Base-by-base conservation (phyloP, 2,329 filamentous ascomycete genomes). In the Scedosporium aurantiacum region DNA sequence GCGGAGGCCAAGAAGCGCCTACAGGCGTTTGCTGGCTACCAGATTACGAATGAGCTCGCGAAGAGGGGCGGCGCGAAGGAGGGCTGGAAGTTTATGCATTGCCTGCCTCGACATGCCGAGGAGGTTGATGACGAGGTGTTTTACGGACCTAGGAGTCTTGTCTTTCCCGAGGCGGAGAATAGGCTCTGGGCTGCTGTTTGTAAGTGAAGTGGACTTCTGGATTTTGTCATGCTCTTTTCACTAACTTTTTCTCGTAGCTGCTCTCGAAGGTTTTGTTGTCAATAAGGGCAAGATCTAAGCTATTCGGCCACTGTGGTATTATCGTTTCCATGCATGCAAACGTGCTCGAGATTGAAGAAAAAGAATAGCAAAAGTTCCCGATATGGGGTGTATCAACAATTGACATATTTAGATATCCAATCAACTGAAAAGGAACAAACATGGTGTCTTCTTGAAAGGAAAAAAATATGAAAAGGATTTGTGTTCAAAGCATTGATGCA, bases 41-140 rank as follows among this genome's bases (percentile, higher is more conserved):
- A 97, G 72, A 89, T 99, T 69, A 97, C 93, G 2, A 83, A 86
- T 57, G 89, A 94, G 52, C 79, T 99, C 66, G 93, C 91, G 1
- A 83, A 87, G 74, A 82, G 86, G 58, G 92, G 91, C 52, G 92
- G 91, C 21, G 94, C 94, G 50, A 96, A 94, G 73, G 80, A 88
- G 14, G 82, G 83, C 65, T 99, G 94, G 94, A 91, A 90, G 74
- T 99, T 99, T 73, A 97, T 99, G 94, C 94, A 99, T 78, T 99
- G 94, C 73, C 76, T 99, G 63, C 94, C 94, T 14, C 84, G 94
- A 64, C 92, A 99, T 71, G 83, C 84, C 0, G 93, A 99, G 73
- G 94, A 99, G 76, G 94, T 99, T 40, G 85, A 83, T 62, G 93
- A 99, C 69, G 91, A 94, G 70, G 92, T 99, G 1, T 97, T 99